Conservation (phyloP, 2,329 filamentous ascomycete species). For the Fusarium fracticaudum region DNA sequence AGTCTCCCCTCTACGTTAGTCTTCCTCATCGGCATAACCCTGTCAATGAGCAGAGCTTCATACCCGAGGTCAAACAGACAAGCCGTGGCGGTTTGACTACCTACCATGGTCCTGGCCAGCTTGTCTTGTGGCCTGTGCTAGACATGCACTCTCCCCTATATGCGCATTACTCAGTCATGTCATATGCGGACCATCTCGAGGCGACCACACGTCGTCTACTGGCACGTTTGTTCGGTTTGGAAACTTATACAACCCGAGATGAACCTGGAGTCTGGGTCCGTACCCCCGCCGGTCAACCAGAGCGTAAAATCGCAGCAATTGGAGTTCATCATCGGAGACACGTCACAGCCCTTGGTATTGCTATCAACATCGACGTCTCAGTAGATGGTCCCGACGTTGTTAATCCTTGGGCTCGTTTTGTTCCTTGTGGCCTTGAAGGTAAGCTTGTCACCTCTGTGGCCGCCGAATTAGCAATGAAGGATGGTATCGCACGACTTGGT, state of each 20-base stretch:
- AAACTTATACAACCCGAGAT: constrained; percentile 68
- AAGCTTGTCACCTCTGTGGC: constrained; percentile 81
- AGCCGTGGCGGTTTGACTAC: constrained; percentile 91
- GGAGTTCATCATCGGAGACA: constrained; percentile 91
- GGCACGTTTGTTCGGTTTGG: constrained; percentile 63
- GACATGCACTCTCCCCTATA: constrained; percentile 73
- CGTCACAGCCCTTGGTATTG: constrained; percentile 85
- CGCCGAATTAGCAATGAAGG: constrained; percentile 53
- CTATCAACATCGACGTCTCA: constrained; percentile 78
- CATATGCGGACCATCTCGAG: constrained; percentile 83
- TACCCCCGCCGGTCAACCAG: constrained; percentile 41
- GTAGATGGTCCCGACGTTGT: constrained; percentile 47
- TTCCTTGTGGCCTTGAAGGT: constrained; percentile 88
- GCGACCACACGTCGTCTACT: constrained; percentile 76
- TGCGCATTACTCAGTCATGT: constrained; percentile 71
- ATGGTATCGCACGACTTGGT: constrained; percentile 14
- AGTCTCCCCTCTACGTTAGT: constrained; percentile 50
- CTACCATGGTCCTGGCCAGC: constrained; percentile 93
- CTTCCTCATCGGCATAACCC: constrained; percentile 39
- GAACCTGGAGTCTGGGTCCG: constrained; percentile 87
- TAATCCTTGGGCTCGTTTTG: constrained; percentile 75
- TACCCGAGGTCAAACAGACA: constrained; percentile 73
- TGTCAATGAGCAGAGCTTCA: constrained; percentile 45
- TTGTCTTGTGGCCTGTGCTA: constrained; percentile 92
- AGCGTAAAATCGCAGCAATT: constrained; percentile 85